These are phyloP conservation scores for Aspergillus novofumigatus DNA, from an alignment of 2,329 filamentous ascomycete species.

Conservation along the genomic window DNA sequence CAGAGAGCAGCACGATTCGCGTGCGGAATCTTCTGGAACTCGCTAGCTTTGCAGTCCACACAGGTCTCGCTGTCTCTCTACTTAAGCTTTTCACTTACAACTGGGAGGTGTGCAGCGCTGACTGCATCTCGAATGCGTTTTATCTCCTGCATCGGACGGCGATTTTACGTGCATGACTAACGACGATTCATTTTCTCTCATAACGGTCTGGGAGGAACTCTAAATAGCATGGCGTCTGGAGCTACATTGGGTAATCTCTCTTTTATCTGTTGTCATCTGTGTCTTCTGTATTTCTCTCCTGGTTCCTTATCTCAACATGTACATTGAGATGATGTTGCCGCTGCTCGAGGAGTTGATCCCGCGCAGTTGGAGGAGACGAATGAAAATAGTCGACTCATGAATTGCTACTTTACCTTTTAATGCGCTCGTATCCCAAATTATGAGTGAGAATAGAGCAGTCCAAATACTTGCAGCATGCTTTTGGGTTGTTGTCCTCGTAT, in stretches of 20 bases:
- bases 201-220: neutral
- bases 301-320: neutral
- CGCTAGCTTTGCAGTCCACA: neutral
- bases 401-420: neutral
- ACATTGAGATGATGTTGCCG: neutral
- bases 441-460: neutral
- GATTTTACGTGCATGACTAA: neutral
- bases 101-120: neutral
- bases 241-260: neutral
- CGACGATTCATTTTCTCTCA: neutral
- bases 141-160: neutral
- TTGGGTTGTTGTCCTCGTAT: neutral
- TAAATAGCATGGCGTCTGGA: slow-evolving; percentile 16
- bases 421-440: neutral
- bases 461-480: neutral
- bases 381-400: neutral
- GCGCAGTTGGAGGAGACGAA: neutral
- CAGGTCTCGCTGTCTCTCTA: neutral
- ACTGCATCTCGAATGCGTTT: neutral
- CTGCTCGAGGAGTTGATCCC: neutral
- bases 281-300: neutral
- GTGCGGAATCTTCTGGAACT: neutral
- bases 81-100: neutral
- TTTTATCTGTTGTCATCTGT: neutral
- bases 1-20: neutral